Conservation (phyloP, 805 yeast genomes). For the Candida nanaspora region DNA sequence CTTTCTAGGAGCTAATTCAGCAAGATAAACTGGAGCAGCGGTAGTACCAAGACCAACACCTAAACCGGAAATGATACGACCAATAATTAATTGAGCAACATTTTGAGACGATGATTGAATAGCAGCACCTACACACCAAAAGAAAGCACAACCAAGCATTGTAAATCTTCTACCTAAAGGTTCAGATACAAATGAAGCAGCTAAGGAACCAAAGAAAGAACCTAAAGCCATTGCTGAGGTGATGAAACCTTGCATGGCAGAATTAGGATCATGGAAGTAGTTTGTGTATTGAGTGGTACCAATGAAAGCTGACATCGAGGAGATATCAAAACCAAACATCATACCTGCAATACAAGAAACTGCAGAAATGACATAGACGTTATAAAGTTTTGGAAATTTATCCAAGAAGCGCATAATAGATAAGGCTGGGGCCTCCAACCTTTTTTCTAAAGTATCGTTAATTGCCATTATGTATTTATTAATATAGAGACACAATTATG, state of each 20-base stretch:
- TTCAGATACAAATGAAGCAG: slow-evolving; percentile 36
- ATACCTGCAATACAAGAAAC: slow-evolving; percentile 59
- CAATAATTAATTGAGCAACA: slow-evolving; percentile 24
- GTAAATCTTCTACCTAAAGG: slow-evolving; percentile 36
- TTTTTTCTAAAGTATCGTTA: neutral
- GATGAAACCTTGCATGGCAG: slow-evolving; percentile 58
- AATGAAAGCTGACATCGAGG: slow-evolving; percentile 66
- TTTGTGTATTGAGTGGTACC: slow-evolving; percentile 36
- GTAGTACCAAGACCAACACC: slow-evolving; percentile 34
- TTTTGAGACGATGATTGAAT: slow-evolving; percentile 37
- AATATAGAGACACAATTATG: too few relatives aligned
- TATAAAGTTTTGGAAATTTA: slow-evolving; percentile 32
- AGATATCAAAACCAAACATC: slow-evolving; percentile 70
- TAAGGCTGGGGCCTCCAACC: neutral
- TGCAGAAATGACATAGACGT: slow-evolving; percentile 46
- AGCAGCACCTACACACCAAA: slow-evolving; percentile 36
- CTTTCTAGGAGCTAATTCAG: slow-evolving; percentile 45
- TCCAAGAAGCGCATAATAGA: neutral
- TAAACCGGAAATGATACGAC: slow-evolving; percentile 36
- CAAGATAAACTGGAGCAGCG: slow-evolving; percentile 37
- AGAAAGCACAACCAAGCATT: slow-evolving; percentile 13
- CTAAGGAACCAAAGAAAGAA: slow-evolving; percentile 60
- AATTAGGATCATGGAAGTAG: slow-evolving; percentile 43
- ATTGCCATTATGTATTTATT: neutral
- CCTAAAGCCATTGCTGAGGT: slow-evolving; percentile 72